A percentile compares a stretch with the other conserved stretches of the same genome.
phyloP scores from a whole-genome alignment of 2,329 filamentous ascomycete species.

The Colletotrichum theobromicola region DNA sequence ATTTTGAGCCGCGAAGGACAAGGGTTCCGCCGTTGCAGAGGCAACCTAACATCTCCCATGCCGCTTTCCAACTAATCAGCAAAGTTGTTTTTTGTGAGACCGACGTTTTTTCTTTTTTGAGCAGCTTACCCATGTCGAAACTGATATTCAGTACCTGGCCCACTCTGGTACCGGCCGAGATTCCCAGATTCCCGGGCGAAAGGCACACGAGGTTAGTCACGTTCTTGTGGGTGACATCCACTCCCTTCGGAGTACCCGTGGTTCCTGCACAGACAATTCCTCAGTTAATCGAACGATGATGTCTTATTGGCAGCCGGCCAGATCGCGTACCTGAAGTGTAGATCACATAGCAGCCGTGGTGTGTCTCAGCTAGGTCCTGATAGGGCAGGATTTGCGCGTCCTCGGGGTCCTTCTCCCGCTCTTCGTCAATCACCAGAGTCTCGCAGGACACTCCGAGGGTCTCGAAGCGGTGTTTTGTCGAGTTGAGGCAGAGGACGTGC shows the following conservation, averaged over 20 bases:
- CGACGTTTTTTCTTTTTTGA: background rate
- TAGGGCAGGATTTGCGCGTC: background rate
- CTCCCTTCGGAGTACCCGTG: conserved; percentile 63
- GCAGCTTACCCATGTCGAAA: conserved; percentile 63
- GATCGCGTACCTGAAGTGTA: conserved; percentile 53
- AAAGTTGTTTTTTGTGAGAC: background rate
- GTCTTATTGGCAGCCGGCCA: background rate
- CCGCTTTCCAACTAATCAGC: conserved; percentile 40
- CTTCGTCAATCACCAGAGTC: conserved; percentile 4
- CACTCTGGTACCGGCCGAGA: conserved; percentile 54
- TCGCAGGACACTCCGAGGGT: background rate
- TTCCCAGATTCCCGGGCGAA: conserved; percentile 44
- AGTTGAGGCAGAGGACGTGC: conserved; percentile 51
- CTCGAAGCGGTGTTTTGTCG: conserved; percentile 2
- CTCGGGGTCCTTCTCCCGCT: background rate
- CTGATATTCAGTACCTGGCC: conserved; percentile 62
- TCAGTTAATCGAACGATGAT: background rate
- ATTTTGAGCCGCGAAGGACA: conserved; percentile 18
- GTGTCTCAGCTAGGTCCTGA: conserved; percentile 35
- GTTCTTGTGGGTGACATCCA: conserved; percentile 56
- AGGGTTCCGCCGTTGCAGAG: conserved; percentile 23
- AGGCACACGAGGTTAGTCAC: conserved; percentile 13
- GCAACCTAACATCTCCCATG: conserved; percentile 61
- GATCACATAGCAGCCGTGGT: conserved; percentile 51
- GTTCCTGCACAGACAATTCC: conserved; percentile 33